These are phyloP conservation scores for Podospora fimiseda DNA, from an alignment of 495 filamentous ascomycete genomes.

Conservation along the genomic window DNA sequence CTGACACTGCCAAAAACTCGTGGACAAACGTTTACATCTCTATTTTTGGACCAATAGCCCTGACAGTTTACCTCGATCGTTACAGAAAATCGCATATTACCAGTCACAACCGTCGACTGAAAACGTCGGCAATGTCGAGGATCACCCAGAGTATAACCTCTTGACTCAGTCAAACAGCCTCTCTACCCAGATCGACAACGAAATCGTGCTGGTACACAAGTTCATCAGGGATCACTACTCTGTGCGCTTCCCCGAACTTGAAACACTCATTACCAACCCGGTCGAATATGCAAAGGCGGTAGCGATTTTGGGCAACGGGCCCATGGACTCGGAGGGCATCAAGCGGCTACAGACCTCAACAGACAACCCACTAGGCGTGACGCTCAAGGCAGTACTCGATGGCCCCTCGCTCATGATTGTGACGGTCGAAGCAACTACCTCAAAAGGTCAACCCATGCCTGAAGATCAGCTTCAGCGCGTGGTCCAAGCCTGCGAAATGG, in stretches of 20 bases:
- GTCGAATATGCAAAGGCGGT: slow-evolving; percentile 95
- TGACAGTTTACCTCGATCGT: slow-evolving; percentile 49
- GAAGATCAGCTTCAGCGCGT: slow-evolving; percentile 68
- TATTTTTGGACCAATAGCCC: slow-evolving; percentile 41
- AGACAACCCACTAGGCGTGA: slow-evolving; percentile 67
- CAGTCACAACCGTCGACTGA: slow-evolving; percentile 57
- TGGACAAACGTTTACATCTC: slow-evolving; percentile 45
- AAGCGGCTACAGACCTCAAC: slow-evolving; percentile 62
- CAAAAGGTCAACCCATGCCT: slow-evolving; percentile 69
- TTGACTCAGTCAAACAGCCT: slow-evolving; percentile 76
- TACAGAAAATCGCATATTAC: slow-evolving; percentile 70
- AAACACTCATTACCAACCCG: slow-evolving; percentile 84
- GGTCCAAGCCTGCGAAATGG: slow-evolving; percentile 76
- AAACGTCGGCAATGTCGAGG: slow-evolving; percentile 67
- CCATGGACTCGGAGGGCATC: slow-evolving; percentile 77
- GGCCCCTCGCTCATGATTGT: slow-evolving; percentile 91
- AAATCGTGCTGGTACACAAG: slow-evolving; percentile 91
- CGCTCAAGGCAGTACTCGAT: slow-evolving; percentile 74
- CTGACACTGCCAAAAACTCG: slow-evolving; percentile 8
- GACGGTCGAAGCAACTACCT: slow-evolving; percentile 89
- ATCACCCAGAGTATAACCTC: slow-evolving; percentile 80
- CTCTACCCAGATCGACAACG: slow-evolving; percentile 82
- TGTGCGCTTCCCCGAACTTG: slow-evolving; percentile 88
- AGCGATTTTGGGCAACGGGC: slow-evolving; percentile 86
- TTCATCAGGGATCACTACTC: slow-evolving; percentile 94